A percentile compares a stretch with the other conserved stretches of the same genome.
These are phyloP conservation scores for Climacium dendroides DNA, from an alignment of 225 moss, liverwort and hornwort genomes.

Conservation along the genomic window DNA sequence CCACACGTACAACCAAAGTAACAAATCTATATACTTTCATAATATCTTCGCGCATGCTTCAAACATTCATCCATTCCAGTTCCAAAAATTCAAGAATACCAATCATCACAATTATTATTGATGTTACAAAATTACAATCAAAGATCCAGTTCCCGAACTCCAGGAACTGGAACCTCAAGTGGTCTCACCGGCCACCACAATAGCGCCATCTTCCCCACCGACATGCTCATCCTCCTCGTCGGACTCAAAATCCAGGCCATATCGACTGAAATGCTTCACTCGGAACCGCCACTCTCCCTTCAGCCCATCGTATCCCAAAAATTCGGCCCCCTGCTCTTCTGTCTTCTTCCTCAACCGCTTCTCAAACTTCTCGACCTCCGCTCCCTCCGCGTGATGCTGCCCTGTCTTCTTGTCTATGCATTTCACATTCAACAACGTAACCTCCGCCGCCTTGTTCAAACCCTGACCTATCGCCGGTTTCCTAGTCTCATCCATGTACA, in stretches of 20 bases:
- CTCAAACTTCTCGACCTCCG: conserved; percentile 81
- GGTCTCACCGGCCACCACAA: conserved; percentile 17
- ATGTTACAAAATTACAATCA: neutral
- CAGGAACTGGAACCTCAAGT: neutral
- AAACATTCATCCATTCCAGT: neutral
- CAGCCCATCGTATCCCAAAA: conserved; percentile 52
- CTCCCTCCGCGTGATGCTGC: conserved; percentile 69
- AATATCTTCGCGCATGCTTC: neutral
- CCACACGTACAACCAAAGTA: neutral
- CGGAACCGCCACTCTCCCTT: conserved; percentile 88
- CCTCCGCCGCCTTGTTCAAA: conserved; percentile 91
- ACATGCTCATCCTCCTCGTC: conserved; percentile 27
- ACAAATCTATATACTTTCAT: neutral
- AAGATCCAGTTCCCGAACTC: neutral
- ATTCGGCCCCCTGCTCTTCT: conserved; percentile 89
- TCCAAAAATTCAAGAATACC: neutral
- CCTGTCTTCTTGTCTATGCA: conserved; percentile 93
- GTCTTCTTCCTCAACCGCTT: conserved; percentile 89
- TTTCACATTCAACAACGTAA: conserved; percentile 80
- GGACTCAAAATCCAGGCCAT: conserved; percentile 73
- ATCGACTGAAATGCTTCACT: conserved; percentile 93
- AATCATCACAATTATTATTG: neutral
- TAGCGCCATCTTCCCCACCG: conserved; percentile 5
- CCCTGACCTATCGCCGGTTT: conserved; percentile 83
- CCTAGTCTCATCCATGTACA: conserved; percentile 98